A percentile compares a stretch with the other conserved stretches of the same genome.
These are phyloP conservation scores for Byssothecium circinans DNA, from an alignment of 2,329 filamentous ascomycete species.

Conservation along the genomic window DNA sequence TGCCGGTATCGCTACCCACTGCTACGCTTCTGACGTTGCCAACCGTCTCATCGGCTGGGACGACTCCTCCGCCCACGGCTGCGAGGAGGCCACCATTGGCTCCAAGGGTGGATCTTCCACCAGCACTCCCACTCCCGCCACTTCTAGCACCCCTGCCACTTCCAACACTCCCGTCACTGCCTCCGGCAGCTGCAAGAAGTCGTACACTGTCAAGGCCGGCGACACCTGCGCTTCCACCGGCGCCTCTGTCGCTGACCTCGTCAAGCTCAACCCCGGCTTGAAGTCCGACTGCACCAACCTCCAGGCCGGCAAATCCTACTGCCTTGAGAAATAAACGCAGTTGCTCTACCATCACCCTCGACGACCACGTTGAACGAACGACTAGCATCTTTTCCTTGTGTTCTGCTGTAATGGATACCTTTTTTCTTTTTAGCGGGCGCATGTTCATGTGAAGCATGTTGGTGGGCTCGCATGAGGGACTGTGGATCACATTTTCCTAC, in stretches of 20 bases:
- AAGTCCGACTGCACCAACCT: conserved; percentile 40
- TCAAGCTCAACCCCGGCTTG: conserved; percentile 34
- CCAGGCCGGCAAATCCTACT: conserved; percentile 43
- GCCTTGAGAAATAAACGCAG: conserved; percentile 22
- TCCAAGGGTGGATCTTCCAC: conserved; percentile 4
- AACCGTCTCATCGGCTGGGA: conserved; percentile 51
- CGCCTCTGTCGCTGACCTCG: conserved; percentile 31
- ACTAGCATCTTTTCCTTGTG: background rate
- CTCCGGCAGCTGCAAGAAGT: conserved; percentile 29
- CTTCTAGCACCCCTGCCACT: conserved; percentile 2
- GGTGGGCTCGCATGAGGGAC: conserved; percentile 3
- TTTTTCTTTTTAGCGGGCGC: background rate
- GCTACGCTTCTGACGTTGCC: conserved; percentile 56
- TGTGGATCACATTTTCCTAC: conserved; percentile 1
- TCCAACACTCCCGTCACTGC: conserved; percentile 12
- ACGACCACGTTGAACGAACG: background rate
- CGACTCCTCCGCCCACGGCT: conserved; percentile 13
- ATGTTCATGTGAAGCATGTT: conserved; percentile 4
- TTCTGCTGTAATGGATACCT: background rate
- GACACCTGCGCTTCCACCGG: conserved; percentile 38
- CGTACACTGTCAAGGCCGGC: conserved; percentile 35
- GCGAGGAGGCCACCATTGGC: conserved; percentile 21
- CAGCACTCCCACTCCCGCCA: conserved; percentile 6
- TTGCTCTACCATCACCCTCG: background rate
- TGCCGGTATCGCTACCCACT: conserved; percentile 49